These are phyloP conservation scores for Monascus ruber DNA, from an alignment of 2,329 filamentous ascomycete species.

Conservation along the genomic window DNA sequence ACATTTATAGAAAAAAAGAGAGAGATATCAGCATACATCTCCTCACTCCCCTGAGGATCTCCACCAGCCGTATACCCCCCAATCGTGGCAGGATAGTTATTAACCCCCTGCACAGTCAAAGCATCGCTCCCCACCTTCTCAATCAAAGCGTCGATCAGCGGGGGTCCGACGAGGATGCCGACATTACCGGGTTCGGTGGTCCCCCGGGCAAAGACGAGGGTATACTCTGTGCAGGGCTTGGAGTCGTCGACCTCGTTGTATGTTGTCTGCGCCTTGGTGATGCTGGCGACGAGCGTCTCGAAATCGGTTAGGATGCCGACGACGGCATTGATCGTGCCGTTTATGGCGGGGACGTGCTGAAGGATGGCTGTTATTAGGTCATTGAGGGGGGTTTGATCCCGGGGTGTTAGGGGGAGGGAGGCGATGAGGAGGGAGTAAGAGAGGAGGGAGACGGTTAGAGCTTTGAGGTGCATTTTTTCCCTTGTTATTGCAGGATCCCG, in stretches of 20 bases:
- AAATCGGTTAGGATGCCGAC: constrained; percentile 4
- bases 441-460: constrained; percentile 1
- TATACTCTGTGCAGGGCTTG: constrained; percentile 6
- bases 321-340: constrained; percentile 2
- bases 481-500: no score
- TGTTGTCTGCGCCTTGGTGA: constrained; percentile 6
- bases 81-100: constrained; percentile 8
- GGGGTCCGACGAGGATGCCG: constrained; percentile 8
- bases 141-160: constrained; percentile 8
- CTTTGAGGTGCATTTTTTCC: no score
- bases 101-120: constrained; percentile 10
- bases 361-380: constrained; percentile 5
- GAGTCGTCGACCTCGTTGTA: constrained; percentile 4
- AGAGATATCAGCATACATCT: constrained; percentile 4
- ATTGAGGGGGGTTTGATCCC: constrained; percentile 2
- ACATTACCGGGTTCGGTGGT: constrained; percentile 11
- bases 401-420: background rate
- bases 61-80: constrained; percentile 10
- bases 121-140: constrained; percentile 3
- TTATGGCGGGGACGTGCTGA: constrained; percentile 4
- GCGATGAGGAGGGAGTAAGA: background rate
- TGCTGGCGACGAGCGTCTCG: constrained; percentile 2
- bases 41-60: constrained; percentile 5
- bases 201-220: constrained; percentile 10
- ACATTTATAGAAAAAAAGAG: background rate